Evolutionary conservation across 2,329 filamentous ascomycete species (phyloP), one percentile per base, ranked within the genome.

Genomic region (Fusarium sp.): DNA sequence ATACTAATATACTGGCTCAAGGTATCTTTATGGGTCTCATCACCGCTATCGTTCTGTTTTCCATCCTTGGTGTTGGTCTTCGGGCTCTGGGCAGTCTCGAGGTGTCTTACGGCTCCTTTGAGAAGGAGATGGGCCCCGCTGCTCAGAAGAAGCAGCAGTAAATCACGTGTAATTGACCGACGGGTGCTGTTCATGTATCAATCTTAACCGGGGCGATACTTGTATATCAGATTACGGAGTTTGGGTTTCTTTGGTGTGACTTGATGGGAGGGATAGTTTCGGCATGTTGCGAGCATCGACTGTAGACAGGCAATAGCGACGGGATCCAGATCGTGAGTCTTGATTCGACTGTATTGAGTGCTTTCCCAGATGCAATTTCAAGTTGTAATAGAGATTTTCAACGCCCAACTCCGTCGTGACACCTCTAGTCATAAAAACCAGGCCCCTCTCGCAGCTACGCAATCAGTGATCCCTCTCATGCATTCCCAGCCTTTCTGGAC

Each of bases 31-130:
- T 96, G 90, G 90, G 87, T 26, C 79, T 97, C 19, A 74, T 93
- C 34, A 88, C 88, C 22, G 79, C 85, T 4, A 75, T 95, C 15
- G 75, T 97, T 35, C 83, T 97, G 44, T 78, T 96, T 59, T 80
- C 86, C 26, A 93, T 98, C 67, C 80, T 97, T 6, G 89, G 89
- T 66, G 88, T 93, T 53, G 95, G 90, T 12, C 79, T 98, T 52
- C 86, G 78, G 58, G 93, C 91, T 12, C 82, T 98, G 11, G 81
- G 85, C 7, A 94, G 92, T 67, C 83, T 99, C 15, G 84, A 97
- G 75, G 92, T 98, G 28, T 91, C 92, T 1, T 98, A 98, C 76
- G 92, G 91, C 63, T 93, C 95, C 2, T 99, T 98, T 74, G 94
- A 96, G 75, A 97, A 97, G 82, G 94, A 97, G 70, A 96, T 92